A percentile compares a stretch with the other conserved stretches of the same genome.
phyloP scores from a whole-genome alignment of 2,329 filamentous ascomycete genomes.

The Samsoniella hepiali region DNA sequence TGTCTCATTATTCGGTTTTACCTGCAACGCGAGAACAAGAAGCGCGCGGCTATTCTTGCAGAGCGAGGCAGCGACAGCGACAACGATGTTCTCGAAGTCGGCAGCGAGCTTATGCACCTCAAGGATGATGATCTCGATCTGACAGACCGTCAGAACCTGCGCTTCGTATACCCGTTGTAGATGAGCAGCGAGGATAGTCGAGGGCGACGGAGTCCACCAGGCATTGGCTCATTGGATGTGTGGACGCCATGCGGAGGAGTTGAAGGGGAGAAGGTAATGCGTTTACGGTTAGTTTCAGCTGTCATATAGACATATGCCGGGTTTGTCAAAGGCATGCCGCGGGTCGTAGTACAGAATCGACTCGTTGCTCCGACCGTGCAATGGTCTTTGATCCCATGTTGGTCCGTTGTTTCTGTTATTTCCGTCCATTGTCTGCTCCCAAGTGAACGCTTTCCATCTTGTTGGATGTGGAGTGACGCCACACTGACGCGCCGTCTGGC shows the following conservation, averaged over 20 bases:
- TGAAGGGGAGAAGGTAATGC: neutral
- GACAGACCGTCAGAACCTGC: conserved; percentile 24
- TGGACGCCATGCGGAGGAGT: neutral
- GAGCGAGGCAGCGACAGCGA: conserved; percentile 18
- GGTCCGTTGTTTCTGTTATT: neutral
- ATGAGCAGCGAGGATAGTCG: neutral
- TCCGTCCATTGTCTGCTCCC: neutral
- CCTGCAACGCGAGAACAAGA: conserved; percentile 22
- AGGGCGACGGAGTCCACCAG: neutral
- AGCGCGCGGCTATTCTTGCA: conserved; percentile 16
- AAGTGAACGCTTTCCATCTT: too few relatives aligned
- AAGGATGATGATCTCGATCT: conserved; percentile 22
- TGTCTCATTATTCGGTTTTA: conserved; percentile 27
- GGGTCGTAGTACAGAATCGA: neutral
- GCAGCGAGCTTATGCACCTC: conserved; percentile 21
- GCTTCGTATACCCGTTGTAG: conserved; percentile 32
- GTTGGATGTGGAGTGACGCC: conserved; percentile 1
- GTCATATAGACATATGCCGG: neutral
- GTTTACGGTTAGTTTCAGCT: neutral
- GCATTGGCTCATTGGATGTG: neutral
- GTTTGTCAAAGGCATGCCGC: neutral
- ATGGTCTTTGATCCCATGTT: neutral
- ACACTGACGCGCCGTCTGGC: neutral
- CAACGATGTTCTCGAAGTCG: conserved; percentile 21
- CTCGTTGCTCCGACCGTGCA: neutral